phyloP scores from a whole-genome alignment of 1,284 basidiomycete species.

The Ceratobasidium sp. region DNA sequence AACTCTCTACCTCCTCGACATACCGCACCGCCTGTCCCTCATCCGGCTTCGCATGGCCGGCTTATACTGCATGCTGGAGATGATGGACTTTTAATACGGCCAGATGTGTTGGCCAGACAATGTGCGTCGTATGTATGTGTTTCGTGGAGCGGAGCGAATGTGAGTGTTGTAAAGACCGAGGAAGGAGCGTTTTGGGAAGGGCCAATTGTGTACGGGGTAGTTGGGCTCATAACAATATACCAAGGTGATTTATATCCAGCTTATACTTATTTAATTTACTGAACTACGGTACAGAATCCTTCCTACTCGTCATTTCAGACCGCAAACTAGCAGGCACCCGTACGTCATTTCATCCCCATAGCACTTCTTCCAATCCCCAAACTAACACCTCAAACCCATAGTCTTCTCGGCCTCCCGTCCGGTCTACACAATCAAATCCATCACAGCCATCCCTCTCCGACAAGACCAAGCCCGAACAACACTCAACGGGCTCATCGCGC shows the following conservation, averaged over 20 bases:
- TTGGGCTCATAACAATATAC: constrained; percentile 77
- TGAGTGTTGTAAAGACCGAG: constrained; percentile 54
- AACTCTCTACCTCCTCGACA: constrained; percentile 69
- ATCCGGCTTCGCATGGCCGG: constrained; percentile 77
- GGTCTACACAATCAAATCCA: constrained; percentile 74
- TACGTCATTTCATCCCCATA: constrained; percentile 59
- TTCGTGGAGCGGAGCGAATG: constrained; percentile 72
- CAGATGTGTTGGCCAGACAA: constrained; percentile 60
- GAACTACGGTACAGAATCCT: constrained; percentile 66
- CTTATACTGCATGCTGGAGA: constrained; percentile 70
- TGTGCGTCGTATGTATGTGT: constrained; percentile 66
- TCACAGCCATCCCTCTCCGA: constrained; percentile 74
- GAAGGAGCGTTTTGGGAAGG: constrained; percentile 63
- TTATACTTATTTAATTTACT: neutral
- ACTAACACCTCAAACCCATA: constrained; percentile 55
- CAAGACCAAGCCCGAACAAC: constrained; percentile 69
- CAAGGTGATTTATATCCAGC: constrained; percentile 67
- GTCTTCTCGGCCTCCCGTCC: constrained; percentile 72
- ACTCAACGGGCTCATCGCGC: constrained; percentile 62
- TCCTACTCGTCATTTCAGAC: constrained; percentile 75
- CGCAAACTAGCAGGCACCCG: constrained; percentile 71
- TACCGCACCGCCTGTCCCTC: constrained; percentile 73
- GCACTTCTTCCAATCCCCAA: neutral
- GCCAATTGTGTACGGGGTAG: constrained; percentile 76
- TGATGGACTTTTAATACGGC: constrained; percentile 74